Conservation (phyloP, 2,329 filamentous ascomycete genomes). For the Aureobasidium sp. region DNA sequence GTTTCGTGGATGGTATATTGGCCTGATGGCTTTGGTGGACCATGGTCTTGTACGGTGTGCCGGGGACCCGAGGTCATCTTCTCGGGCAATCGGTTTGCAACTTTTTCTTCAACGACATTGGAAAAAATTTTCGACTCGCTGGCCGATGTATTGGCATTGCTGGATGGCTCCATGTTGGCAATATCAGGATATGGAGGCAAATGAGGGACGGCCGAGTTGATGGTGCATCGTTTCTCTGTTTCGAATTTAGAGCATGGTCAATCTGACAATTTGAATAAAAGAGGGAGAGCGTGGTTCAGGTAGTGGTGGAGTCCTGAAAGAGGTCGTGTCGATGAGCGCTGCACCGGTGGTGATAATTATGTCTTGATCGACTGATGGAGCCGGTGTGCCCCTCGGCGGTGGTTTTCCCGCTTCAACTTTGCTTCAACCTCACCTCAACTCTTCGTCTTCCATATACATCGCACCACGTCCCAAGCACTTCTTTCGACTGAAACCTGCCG, state of each 20-base stretch:
- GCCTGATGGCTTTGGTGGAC: constrained; percentile 4
- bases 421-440: constrained; percentile 13
- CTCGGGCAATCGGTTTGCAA: neutral
- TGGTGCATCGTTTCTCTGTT: constrained; percentile 1
- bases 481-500: neutral
- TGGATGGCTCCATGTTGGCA: constrained; percentile 4
- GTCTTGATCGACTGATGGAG: constrained; percentile 1
- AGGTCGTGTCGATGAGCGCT: neutral
- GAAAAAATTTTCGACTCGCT: neutral
- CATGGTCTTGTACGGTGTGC: neutral
- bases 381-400: constrained; percentile 4
- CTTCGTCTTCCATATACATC: neutral
- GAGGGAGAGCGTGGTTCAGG: neutral
- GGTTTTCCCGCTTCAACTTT: constrained; percentile 13
- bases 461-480: neutral
- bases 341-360: neutral
- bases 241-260: constrained; percentile 1
- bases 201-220: neutral
- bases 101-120: neutral
- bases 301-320: neutral
- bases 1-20: neutral
- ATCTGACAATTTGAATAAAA: neutral
- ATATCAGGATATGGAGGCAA: constrained; percentile 14
- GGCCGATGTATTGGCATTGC: neutral
- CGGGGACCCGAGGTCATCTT: neutral